A percentile compares a stretch with the other conserved stretches of the same genome.
phyloP scores from a whole-genome alignment of 2,329 filamentous ascomycete species.

The Cryphonectria japonica region DNA sequence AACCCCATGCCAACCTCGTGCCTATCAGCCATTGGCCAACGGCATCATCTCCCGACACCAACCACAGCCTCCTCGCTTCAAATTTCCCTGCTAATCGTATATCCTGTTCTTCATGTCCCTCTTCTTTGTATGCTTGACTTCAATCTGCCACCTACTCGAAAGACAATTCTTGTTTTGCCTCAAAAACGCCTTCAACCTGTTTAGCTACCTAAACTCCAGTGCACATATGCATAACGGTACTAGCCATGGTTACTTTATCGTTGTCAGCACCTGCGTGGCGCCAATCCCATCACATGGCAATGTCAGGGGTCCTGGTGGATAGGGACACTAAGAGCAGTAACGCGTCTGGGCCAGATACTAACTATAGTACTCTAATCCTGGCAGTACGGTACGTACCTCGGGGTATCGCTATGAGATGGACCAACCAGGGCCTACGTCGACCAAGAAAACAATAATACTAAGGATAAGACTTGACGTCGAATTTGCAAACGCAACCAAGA shows the following conservation, averaged over 20 bases:
- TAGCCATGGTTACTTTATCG: not conserved
- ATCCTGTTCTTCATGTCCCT: not conserved
- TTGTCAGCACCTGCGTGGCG: slow-evolving; percentile 1
- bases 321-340: not conserved
- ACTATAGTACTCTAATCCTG: not conserved
- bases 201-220: not conserved
- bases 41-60: not conserved
- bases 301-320: slow-evolving; percentile 6
- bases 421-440: too few species aligned
- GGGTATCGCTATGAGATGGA: too few species aligned
- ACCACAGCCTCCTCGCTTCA: not conserved
- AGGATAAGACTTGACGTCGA: not conserved
- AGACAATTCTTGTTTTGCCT: not conserved
- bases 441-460: not conserved
- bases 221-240: not conserved
- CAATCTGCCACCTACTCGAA: not conserved
- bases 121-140: not conserved
- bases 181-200: not conserved
- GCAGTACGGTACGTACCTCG: too few species aligned
- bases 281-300: slow-evolving; percentile 10
- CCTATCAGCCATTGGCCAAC: too few species aligned
- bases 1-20: too few species aligned
- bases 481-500: not conserved
- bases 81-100: not conserved
- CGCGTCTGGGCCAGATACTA: too few species aligned